Evolutionary conservation across 345 rosid species (phyloP).

Genomic region (Syzygium grande): DNA sequence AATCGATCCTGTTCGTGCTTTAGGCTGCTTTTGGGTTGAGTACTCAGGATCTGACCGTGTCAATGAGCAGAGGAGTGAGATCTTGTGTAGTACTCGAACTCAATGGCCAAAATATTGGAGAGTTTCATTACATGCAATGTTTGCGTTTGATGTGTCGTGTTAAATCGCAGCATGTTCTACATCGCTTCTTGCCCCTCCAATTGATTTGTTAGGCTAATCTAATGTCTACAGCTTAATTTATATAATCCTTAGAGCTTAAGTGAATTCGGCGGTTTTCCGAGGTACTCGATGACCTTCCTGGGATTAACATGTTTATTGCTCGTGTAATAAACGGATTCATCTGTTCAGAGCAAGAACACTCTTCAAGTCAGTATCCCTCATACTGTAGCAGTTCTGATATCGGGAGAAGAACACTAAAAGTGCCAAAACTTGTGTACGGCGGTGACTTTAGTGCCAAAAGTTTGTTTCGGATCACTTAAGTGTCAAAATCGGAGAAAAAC

Average conservation of each 20-base stretch:
- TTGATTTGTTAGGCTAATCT: not conserved
- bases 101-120: not conserved
- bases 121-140: not conserved
- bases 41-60: slow-evolving; percentile 29
- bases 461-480: too few relatives aligned
- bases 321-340: not conserved
- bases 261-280: not conserved
- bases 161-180: not conserved
- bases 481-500: too few relatives aligned
- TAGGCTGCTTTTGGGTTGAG: slow-evolving; percentile 12
- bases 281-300: not conserved
- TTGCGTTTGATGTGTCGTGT: not conserved
- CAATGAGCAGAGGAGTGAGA: slow-evolving; percentile 22
- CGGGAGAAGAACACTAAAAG: too few relatives aligned
- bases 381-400: not conserved
- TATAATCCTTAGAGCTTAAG: not conserved
- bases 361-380: not conserved
- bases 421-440: too few relatives aligned
- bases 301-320: not conserved
- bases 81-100: slow-evolving; percentile 10
- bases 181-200: not conserved
- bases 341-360: not conserved
- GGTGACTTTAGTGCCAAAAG: too few relatives aligned
- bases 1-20: not conserved
- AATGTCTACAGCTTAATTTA: not conserved